phyloP scores from a whole-genome alignment of 1,284 basidiomycete genomes.

The Cutaneotrichosporon spelunceum region DNA sequence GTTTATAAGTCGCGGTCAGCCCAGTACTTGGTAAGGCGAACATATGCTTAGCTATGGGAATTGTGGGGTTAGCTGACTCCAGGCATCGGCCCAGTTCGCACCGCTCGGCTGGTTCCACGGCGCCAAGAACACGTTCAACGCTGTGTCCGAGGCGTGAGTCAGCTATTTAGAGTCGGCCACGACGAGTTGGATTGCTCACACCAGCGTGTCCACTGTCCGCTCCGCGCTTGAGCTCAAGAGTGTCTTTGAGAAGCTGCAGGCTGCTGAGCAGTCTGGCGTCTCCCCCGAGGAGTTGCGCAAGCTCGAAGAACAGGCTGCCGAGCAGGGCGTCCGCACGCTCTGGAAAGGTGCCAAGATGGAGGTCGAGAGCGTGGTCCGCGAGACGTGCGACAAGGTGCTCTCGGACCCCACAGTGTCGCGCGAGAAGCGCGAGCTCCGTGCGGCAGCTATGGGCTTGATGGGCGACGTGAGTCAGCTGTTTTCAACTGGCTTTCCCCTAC shows the following conservation, averaged over 20 bases:
- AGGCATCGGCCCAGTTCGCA: constrained; percentile 60
- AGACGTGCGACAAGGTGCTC: constrained; percentile 86
- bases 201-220: constrained; percentile 64
- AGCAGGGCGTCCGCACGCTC: constrained; percentile 83
- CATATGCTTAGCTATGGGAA: not conserved
- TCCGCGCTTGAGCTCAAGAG: constrained; percentile 83
- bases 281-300: constrained; percentile 80
- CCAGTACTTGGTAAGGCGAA: constrained; percentile 48
- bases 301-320: constrained; percentile 92
- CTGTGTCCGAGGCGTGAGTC: constrained; percentile 84
- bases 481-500: constrained; percentile 18
- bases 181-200: not conserved
- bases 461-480: constrained; percentile 64
- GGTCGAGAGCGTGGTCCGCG: constrained; percentile 75
- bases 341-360: constrained; percentile 64
- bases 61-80: constrained; percentile 23
- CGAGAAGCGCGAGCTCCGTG: constrained; percentile 68
- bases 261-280: constrained; percentile 83
- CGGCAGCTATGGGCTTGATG: constrained; percentile 76
- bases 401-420: constrained; percentile 51
- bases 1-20: constrained; percentile 79
- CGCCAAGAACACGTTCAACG: constrained; percentile 87
- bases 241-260: constrained; percentile 93
- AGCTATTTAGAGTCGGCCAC: too few relatives aligned
- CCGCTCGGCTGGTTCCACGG: constrained; percentile 79